These are phyloP conservation scores for Plasmodium malariae DNA, from an alignment of 169 alveolate species.

Conservation along the genomic window DNA sequence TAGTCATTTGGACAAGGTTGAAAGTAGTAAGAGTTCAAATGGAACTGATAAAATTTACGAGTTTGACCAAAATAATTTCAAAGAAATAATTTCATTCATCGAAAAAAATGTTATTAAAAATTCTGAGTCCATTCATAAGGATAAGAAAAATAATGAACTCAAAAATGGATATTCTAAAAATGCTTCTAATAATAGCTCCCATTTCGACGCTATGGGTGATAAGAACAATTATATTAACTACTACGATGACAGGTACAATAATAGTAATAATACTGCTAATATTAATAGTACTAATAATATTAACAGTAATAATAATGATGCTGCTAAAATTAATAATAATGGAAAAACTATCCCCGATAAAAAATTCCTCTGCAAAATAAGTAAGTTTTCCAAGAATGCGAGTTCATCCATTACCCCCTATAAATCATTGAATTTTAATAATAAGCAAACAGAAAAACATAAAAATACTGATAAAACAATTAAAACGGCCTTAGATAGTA, in stretches of 20 bases:
- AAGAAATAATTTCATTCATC: conserved; percentile 58
- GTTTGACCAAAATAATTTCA: conserved; percentile 44
- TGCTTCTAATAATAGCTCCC: background rate
- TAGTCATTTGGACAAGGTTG: background rate
- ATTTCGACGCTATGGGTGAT: background rate
- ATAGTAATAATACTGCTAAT: too few relatives aligned
- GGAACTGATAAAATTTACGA: background rate
- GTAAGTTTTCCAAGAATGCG: background rate
- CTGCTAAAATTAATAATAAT: background rate
- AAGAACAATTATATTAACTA: too few relatives aligned
- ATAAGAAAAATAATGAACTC: background rate
- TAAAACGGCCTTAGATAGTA: conserved; percentile 2
- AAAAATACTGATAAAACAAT: conserved; percentile 10
- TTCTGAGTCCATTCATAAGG: conserved; percentile 1
- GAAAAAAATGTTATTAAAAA: conserved; percentile 67
- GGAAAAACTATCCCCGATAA: background rate
- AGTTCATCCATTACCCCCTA: background rate
- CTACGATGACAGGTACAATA: too few relatives aligned
- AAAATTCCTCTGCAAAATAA: conserved; percentile 1
- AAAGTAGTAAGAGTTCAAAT: background rate
- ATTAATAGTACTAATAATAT: too few relatives aligned
- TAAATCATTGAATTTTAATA: conserved; percentile 3
- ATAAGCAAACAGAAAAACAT: background rate
- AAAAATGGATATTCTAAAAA: background rate
- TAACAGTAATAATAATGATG: too few relatives aligned